A percentile compares a stretch with the other conserved stretches of the same genome.
Conservation (phyloP, 2,329 filamentous ascomycete species). For the Tricladium varicosporioides region DNA sequence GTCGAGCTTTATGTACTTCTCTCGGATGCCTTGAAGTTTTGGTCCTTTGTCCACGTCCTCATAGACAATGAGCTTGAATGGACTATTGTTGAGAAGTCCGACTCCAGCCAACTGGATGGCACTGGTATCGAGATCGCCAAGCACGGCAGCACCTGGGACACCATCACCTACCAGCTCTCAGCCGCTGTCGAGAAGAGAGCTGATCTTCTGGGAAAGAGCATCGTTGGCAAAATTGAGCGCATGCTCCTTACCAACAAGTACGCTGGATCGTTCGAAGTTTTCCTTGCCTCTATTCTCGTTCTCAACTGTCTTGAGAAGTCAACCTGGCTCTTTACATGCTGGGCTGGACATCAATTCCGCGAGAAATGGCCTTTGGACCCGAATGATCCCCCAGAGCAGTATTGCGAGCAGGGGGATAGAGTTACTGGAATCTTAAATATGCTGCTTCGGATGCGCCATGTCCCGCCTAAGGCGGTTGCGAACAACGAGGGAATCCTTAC, state of each 20-base stretch:
- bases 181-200: slow-evolving; percentile 64
- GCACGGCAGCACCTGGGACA: slow-evolving; percentile 44
- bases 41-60: slow-evolving; percentile 60
- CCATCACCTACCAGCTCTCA: slow-evolving; percentile 62
- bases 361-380: slow-evolving; percentile 55
- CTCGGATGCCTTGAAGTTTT: slow-evolving; percentile 58
- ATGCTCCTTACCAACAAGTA: slow-evolving; percentile 55
- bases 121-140: slow-evolving; percentile 22
- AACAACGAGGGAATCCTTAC: slow-evolving; percentile 45
- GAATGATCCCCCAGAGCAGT: slow-evolving; percentile 49
- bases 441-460: slow-evolving; percentile 59
- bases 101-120: slow-evolving; percentile 16
- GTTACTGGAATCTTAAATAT: slow-evolving; percentile 59
- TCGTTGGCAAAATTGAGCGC: slow-evolving; percentile 60
- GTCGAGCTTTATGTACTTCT: slow-evolving; percentile 48
- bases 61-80: slow-evolving; percentile 63
- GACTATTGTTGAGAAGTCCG: slow-evolving; percentile 36
- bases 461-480: slow-evolving; percentile 51
- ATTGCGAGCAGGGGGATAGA: slow-evolving; percentile 57
- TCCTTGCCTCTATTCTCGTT: slow-evolving; percentile 59
- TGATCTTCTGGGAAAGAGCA: slow-evolving; percentile 53
- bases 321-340: slow-evolving; percentile 67
- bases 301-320: slow-evolving; percentile 67
- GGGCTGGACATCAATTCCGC: slow-evolving; percentile 58
- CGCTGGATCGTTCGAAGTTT: slow-evolving; percentile 56